Evolutionary conservation across 495 filamentous ascomycete species (phyloP), one percentile per base, ranked within the genome.

Genomic region (Neurospora hispaniola): DNA sequence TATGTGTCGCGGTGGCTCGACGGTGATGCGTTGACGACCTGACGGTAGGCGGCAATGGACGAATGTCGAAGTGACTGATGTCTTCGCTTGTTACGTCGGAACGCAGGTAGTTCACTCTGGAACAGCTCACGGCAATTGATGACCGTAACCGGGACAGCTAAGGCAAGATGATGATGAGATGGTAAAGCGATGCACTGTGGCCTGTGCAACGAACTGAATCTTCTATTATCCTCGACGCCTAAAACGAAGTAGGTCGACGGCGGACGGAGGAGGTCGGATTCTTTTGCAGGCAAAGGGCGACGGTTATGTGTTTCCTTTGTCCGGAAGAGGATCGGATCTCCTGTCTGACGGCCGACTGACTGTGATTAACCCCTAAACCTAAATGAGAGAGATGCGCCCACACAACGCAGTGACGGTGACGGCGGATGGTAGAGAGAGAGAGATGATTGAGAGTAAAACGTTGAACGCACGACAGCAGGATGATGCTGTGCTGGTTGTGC

Each of bases 311-410:
- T 69, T 73, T 77, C 78, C 76, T 75, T 79, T 77, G 76, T 77
- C 78, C 77, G 73, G 77, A 77, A 74, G 71, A 59, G 74, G 75
- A 73, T 78, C 76, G 54, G 75, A 78, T 72, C 78, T 77, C 76
- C 78, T 73, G 77, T 78, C 76, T 59, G 71, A 74, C 72, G 71
- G 69, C 74, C 79, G 78, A 77, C 79, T 70, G 74, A 68, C 20
- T 35, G 42, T 62, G 35, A 75, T 76, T 79, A 78, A 79, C 68
- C 75, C 72, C 74, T 78, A 74, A 75, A 73, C 76, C 79, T 79
- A 81, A 80, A 81, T 78, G 80, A 77, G 76, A 79, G 79, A 79
- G 79, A 78, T 79, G 79, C 78, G 79, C 78, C 77, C 79, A 81
- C 79, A 80, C 79, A 77, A 79, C 79, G 79, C 79, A 76, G 70